Evolutionary conservation across 2,329 filamentous ascomycete genomes (phyloP).

Genomic region (Domatiomyces globalis): DNA sequence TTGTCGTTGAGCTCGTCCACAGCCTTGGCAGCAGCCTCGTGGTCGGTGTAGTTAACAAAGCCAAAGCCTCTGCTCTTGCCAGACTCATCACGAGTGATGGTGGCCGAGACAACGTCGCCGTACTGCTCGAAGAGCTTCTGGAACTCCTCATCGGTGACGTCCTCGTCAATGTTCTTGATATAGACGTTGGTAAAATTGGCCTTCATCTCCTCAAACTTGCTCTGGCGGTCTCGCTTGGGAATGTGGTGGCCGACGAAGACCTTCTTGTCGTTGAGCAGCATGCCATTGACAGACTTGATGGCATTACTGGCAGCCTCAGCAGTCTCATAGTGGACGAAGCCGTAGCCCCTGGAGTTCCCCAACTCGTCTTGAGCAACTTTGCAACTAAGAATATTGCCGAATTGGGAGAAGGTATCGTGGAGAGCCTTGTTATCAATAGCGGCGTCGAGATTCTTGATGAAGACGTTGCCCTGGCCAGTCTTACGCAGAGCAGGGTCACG

Average conservation of each 20-base stretch:
- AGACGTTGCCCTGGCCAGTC: conserved; percentile 97
- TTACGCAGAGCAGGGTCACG: conserved; percentile 97
- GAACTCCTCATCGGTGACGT: conserved; percentile 88
- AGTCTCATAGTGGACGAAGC: conserved; percentile 99
- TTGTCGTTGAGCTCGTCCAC: conserved; percentile 86
- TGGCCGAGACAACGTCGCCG: conserved; percentile 90
- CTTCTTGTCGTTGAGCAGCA: conserved; percentile 99
- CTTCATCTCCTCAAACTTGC: conserved; percentile 99
- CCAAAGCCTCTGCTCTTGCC: conserved; percentile 92
- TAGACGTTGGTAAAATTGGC: conserved; percentile 99
- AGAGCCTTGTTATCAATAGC: conserved; percentile 99
- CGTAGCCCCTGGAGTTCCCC: conserved; percentile 95
- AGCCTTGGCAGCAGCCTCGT: conserved; percentile 71
- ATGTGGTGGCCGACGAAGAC: conserved; percentile 99
- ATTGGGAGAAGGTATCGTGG: conserved; percentile 96
- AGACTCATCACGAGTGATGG: conserved; percentile 74
- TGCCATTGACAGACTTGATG: conserved; percentile 99
- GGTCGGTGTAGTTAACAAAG: conserved; percentile 89
- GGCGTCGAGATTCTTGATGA: conserved; percentile 99
- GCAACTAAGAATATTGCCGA: conserved; percentile 98
- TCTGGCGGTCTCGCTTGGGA: conserved; percentile 99
- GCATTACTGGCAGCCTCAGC: conserved; percentile 91
- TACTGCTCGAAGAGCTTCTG: conserved; percentile 81
- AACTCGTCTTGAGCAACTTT: conserved; percentile 98
- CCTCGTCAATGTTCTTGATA: conserved; percentile 87